Base-by-base conservation (phyloP, 768 basidiomycete species). In the Dioszegia hungarica region DNA sequence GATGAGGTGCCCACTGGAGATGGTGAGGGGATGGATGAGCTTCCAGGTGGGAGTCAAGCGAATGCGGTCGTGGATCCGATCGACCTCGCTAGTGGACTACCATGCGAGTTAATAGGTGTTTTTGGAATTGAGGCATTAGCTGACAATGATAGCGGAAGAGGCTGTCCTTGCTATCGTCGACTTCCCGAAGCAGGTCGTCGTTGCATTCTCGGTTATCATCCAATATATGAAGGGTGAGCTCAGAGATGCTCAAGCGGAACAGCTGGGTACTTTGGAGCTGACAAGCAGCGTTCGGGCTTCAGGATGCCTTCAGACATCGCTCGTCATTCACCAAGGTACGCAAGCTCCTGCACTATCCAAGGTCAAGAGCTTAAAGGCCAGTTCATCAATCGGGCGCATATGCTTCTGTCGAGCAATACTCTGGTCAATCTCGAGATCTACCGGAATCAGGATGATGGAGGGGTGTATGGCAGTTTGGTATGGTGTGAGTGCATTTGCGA, bases 351-450 rank as follows among this genome's bases (percentile, higher is more conserved):
- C 43, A 8, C 27, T 24, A n/a, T n/a, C n/a, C n/a, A 38, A 12
- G 31, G 25, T 31, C 46, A 17, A 28, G 5, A 24, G 44, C 27
- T 83, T 78, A 67, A 14, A 33, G 31, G 8, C 6, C 58, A 73
- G 61, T 98, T 98, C 69, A 79, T 88, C 3, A 83, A 85, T 22
- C 81, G 82, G 53, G 81, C 84, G 0, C 86, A 90, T 61, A 93
- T 99, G 93, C 79, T 90, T 20, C 80, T 99, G 43, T 87, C 86
- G 45, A 86, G 85, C 24, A 95, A 90, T 70, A 94, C 94, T 0
- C 77, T 98, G 11, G 81, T 82, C 12, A 97, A 95, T 70, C 75
- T 94, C 40, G 93, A 98, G 75, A 84, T 99, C n/a, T 93, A 89
- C 73, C 82, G 85, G 31, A 98, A 97, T 65, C 86, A 88, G 68